These are phyloP conservation scores for Penicillium psychrosexuale DNA, from an alignment of 2,329 filamentous ascomycete genomes.

Conservation along the genomic window DNA sequence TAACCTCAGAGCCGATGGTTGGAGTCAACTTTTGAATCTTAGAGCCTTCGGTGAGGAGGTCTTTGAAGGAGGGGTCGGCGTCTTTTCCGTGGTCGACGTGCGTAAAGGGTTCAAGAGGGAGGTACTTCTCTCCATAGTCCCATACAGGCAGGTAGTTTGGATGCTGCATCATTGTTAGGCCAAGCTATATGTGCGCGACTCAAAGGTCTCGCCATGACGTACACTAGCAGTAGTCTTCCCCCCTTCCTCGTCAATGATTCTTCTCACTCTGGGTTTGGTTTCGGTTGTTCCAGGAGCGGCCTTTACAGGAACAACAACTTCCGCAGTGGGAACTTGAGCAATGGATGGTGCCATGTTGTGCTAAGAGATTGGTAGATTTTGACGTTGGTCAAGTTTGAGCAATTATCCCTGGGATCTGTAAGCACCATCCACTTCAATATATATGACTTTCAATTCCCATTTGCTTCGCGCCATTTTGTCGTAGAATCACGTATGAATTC, in stretches of 20 bases:
- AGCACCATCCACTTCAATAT: not conserved
- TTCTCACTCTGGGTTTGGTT: constrained; percentile 15
- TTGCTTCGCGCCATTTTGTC: not conserved
- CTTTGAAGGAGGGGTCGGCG: constrained; percentile 44
- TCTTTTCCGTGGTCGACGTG: constrained; percentile 42
- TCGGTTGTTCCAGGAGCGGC: not conserved
- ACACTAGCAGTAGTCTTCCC: constrained; percentile 24
- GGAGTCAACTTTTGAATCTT: constrained; percentile 31
- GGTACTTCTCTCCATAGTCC: constrained; percentile 32
- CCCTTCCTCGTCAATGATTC: constrained; percentile 25
- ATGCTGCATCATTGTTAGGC: constrained; percentile 14
- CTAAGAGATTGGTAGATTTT: not conserved
- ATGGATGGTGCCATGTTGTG: constrained; percentile 20
- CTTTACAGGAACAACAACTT: constrained; percentile 17
- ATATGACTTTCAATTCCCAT: not conserved
- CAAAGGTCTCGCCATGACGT: not conserved
- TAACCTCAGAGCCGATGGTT: constrained; percentile 36
- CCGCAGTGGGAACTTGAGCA: constrained; percentile 6
- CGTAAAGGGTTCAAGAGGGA: constrained; percentile 41
- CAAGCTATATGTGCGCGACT: not conserved
- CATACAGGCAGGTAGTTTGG: constrained; percentile 27
- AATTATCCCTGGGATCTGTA: not conserved
- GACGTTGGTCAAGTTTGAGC: not conserved
- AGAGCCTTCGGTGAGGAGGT: constrained; percentile 33
- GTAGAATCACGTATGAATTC: not conserved